These are phyloP conservation scores for Euphorbia pulcherrima DNA, from an alignment of 345 rosid species.

Conservation along the genomic window DNA sequence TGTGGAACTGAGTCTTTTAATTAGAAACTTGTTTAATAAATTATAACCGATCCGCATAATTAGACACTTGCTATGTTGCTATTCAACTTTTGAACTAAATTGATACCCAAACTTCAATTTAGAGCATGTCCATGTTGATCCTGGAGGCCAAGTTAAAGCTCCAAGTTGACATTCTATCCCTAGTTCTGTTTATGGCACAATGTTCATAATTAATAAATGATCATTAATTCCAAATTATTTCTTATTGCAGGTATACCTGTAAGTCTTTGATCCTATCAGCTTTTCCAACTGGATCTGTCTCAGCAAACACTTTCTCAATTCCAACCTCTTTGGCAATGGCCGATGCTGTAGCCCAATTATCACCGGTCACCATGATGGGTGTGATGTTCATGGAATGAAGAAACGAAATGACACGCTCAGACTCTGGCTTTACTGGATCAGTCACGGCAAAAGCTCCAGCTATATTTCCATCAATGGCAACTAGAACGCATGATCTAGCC, in stretches of 20 bases:
- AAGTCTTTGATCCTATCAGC: slow-evolving; percentile 61
- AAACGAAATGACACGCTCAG: slow-evolving; percentile 44
- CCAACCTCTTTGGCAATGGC: slow-evolving; percentile 70
- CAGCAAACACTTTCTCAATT: slow-evolving; percentile 55
- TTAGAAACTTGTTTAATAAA: no score
- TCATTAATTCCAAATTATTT: no score
- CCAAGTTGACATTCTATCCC: not conserved
- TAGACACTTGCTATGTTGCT: no score
- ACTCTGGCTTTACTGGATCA: slow-evolving; percentile 74
- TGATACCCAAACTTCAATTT: not conserved
- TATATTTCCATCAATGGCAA: slow-evolving; percentile 56
- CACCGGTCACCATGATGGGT: slow-evolving; percentile 74
- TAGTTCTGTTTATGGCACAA: not conserved
- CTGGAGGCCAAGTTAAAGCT: not conserved
- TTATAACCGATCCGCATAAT: no score
- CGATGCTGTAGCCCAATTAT: slow-evolving; percentile 65
- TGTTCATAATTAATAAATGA: not conserved
- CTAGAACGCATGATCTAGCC: slow-evolving; percentile 62
- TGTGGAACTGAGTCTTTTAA: no score
- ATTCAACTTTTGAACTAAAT: not conserved
- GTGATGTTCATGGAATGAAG: slow-evolving; percentile 65
- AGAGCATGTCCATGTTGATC: not conserved
- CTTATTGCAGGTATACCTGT: slow-evolving; percentile 43
- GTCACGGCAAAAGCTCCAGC: slow-evolving; percentile 69
- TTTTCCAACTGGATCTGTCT: slow-evolving; percentile 61